Evolutionary conservation across 139 green algal genomes (phyloP), one percentile per base, ranked within the genome.

Genomic region (Chlorella sp.): DNA sequence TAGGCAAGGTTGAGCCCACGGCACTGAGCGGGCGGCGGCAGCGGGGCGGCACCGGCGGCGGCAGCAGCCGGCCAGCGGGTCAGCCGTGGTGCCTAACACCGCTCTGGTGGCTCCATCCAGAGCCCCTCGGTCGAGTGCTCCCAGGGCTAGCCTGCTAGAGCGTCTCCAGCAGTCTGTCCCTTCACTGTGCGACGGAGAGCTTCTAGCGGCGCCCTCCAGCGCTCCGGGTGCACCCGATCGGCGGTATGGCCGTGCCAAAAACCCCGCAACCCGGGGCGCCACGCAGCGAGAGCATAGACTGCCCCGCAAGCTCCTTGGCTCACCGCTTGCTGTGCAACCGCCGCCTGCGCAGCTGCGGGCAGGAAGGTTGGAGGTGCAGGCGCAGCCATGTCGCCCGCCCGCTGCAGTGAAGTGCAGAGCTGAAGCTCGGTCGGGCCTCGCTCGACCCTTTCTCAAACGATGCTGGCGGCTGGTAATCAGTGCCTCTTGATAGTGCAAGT

Each of bases 281-380:
- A 57, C 48, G 48, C 48, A 57, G 48, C 48, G n/a, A 37, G 16
- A 42, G 37, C 32, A 15, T 40, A 81, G 21, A 37, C 21, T 21
- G 16, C 32, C 37, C 48, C 48, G 48, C 48, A 57, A 57, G 48
- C 48, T 57, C 48, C 48, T 32, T 83, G 61, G 21, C 88, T 83
- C 73, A 89, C 60, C 89, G 30, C 69, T 79, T 30, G n/a, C 30
- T 34, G 71, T 36, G 40, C 85, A 61, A 32, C 76, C 26, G 90
- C 90, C n/a, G 84, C 84, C 61, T 87, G 83, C 24, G 89, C 89
- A 12, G 85, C 42, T 30, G 90, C 34, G 26, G 90, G 90, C 53
- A 92, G 60, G 83, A 92, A 92, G 11, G 90, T 77, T 57, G 48
- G 48, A 57, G 48, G 48, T 57, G 48, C 48, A 57, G 48, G 48